Evolutionary conservation across 2,329 filamentous ascomycete species (phyloP), one percentile per base, ranked within the genome.

Genomic region (Diaporthe caulivora): DNA sequence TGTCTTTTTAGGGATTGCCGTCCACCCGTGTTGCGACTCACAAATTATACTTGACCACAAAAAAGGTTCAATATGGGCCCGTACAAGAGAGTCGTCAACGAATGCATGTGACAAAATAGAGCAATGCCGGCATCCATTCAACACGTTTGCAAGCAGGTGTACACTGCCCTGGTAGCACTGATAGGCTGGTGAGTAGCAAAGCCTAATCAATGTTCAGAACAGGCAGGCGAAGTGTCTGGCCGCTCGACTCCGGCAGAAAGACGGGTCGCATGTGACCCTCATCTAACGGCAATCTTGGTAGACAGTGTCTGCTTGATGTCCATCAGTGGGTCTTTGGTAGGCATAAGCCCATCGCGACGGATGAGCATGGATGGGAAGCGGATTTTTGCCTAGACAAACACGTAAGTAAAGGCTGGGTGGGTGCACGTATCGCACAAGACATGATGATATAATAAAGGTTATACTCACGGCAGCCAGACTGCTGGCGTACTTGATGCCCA

Each of bases 301-400:
- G n/a, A 86, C 79, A 75, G 40, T 18, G 73, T 75, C 53, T 24
- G 49, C 31, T 57, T 70, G 24, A 75, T 62, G 3, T 71, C 71
- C 55, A 37, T 24, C 17, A 75, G 54, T 51, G 74, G 74, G 47
- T 75, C 71, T 24, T 69, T 72, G 18, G 71, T 42, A 2, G 84
- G 83, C 82, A 88, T 83, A 13, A 89, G 79, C 5, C 84, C 84
- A 76, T 91, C 88, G 44, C 86, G 82, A 26, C 84, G 86, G 79
- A 92, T 90, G 75, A 91, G 84, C 89, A 92, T 91, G 0, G 89
- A 91, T 2, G 90, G 90, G 24, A 91, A 84, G 26, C 90, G 88
- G 70, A 91, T 81, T 78, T 89, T 85, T 64, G 91, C 83, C 89
- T 91, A 58, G 29, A 2, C 21, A 42, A 29, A 1, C 17, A 10